Evolutionary conservation across 306 rosid species (phyloP).

Genomic region (Rosa chinensis): DNA sequence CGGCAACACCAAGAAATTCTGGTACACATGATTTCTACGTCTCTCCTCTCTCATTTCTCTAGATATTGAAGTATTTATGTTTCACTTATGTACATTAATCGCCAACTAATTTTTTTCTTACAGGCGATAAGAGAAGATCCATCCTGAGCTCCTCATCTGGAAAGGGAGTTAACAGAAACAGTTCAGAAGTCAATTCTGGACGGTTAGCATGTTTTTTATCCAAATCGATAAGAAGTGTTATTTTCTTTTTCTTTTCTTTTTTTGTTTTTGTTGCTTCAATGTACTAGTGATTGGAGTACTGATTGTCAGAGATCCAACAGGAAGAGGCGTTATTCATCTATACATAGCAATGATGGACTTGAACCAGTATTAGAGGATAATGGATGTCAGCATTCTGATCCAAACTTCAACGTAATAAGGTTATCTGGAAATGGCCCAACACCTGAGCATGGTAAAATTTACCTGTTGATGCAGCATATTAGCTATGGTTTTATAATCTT

Average conservation of each 20-base stretch:
- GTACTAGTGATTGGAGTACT: constrained; percentile 24
- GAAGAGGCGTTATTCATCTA: constrained; percentile 57
- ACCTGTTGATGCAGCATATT: background rate
- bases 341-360: constrained; percentile 54
- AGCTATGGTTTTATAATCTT: background rate
- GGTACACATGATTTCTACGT: constrained; percentile 32
- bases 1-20: constrained; percentile 48
- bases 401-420: constrained; percentile 47
- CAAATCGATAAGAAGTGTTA: background rate
- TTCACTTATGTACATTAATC: constrained; percentile 14
- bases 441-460: constrained; percentile 65
- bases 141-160: constrained; percentile 63
- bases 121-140: constrained; percentile 43
- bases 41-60: constrained; percentile 13
- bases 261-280: background rate
- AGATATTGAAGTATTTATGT: background rate
- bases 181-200: constrained; percentile 44
- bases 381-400: constrained; percentile 32
- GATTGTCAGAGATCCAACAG: constrained; percentile 42
- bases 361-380: constrained; percentile 60
- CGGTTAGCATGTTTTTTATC: constrained; percentile 39
- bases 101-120: constrained; percentile 12
- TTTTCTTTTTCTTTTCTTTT: background rate
- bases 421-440: constrained; percentile 44
- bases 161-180: constrained; percentile 38